These are phyloP conservation scores for Pochonia chlamydosporia DNA, from an alignment of 2,329 filamentous ascomycete species.

Conservation along the genomic window DNA sequence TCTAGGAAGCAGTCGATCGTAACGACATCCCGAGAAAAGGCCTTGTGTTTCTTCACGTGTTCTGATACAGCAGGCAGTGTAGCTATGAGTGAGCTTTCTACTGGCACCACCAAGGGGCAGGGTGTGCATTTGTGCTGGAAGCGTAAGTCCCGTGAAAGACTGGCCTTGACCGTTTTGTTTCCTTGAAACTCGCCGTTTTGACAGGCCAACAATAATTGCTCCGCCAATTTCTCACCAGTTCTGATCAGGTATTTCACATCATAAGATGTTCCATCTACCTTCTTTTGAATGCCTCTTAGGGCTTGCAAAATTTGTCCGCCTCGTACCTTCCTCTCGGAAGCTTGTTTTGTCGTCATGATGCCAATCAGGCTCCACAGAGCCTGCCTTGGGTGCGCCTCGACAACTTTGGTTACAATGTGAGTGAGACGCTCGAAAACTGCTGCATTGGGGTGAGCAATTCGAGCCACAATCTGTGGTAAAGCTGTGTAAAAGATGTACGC, in stretches of 20 bases:
- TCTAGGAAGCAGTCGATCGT: slow-evolving; percentile 78
- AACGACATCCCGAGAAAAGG: slow-evolving; percentile 81
- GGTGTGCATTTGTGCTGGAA: slow-evolving; percentile 84
- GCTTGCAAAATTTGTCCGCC: slow-evolving; percentile 47
- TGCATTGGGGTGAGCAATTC: slow-evolving; percentile 79
- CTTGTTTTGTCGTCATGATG: slow-evolving; percentile 73
- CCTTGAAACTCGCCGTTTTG: slow-evolving; percentile 67
- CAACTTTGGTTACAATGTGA: slow-evolving; percentile 79
- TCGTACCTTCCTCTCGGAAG: slow-evolving; percentile 54
- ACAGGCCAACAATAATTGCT: slow-evolving; percentile 75
- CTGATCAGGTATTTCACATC: slow-evolving; percentile 69
- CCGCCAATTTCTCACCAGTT: slow-evolving; percentile 75
- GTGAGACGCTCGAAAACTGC: slow-evolving; percentile 73
- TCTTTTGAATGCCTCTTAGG: slow-evolving; percentile 42
- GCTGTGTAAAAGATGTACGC: slow-evolving; percentile 76
- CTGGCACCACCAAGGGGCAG: slow-evolving; percentile 80
- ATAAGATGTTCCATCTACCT: slow-evolving; percentile 41
- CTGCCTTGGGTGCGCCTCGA: slow-evolving; percentile 81
- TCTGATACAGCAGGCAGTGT: slow-evolving; percentile 72
- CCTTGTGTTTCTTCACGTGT: slow-evolving; percentile 68
- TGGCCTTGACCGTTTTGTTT: slow-evolving; percentile 63
- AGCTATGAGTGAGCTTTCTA: slow-evolving; percentile 78
- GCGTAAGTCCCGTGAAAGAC: slow-evolving; percentile 67
- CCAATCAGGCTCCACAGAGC: slow-evolving; percentile 87
- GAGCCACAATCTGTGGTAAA: slow-evolving; percentile 89